These are phyloP conservation scores for Chytridium lagenaria DNA, from an alignment of 371 early-diverging fungal species.

Conservation along the genomic window DNA sequence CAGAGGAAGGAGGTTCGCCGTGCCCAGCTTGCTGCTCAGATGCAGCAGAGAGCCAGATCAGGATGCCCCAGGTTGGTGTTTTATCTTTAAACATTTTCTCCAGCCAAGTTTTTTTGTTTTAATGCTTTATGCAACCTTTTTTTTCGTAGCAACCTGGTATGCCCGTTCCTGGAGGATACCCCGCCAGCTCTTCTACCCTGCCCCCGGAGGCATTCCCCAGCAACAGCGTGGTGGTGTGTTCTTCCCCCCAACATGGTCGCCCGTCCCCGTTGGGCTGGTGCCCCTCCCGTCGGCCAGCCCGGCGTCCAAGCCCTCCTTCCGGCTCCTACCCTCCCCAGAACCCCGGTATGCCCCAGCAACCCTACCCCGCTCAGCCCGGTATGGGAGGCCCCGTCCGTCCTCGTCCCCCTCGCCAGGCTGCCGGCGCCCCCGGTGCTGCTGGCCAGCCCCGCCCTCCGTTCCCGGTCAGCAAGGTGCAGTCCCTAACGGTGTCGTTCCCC, in stretches of 20 bases:
- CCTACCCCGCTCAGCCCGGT: slow-evolving; percentile 32
- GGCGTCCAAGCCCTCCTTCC: slow-evolving; percentile 46
- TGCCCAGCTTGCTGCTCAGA: slow-evolving; percentile 91
- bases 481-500: slow-evolving; percentile 28
- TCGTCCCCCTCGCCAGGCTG: slow-evolving; percentile 18
- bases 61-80: too few relatives aligned
- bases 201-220: slow-evolving; percentile 53
- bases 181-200: slow-evolving; percentile 53
- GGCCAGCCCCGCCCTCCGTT: too few relatives aligned
- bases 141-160: slow-evolving; percentile 48
- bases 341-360: slow-evolving; percentile 17
- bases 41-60: slow-evolving; percentile 86
- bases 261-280: slow-evolving; percentile 75
- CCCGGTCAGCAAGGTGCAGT: slow-evolving; percentile 26
- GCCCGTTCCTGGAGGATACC: slow-evolving; percentile 48
- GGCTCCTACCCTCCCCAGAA: slow-evolving; percentile 24
- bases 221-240: slow-evolving; percentile 68
- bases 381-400: slow-evolving; percentile 39
- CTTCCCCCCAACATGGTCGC: slow-evolving; percentile 78
- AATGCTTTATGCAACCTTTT: too few relatives aligned
- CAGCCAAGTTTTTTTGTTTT: too few relatives aligned
- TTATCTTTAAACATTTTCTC: too few relatives aligned
- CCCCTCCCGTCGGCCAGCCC: slow-evolving; percentile 47
- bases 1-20: slow-evolving; percentile 97
- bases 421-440: slow-evolving; percentile 11